Base-by-base conservation (phyloP, 2,329 filamentous ascomycete species). In the Fonsecaea monophora region DNA sequence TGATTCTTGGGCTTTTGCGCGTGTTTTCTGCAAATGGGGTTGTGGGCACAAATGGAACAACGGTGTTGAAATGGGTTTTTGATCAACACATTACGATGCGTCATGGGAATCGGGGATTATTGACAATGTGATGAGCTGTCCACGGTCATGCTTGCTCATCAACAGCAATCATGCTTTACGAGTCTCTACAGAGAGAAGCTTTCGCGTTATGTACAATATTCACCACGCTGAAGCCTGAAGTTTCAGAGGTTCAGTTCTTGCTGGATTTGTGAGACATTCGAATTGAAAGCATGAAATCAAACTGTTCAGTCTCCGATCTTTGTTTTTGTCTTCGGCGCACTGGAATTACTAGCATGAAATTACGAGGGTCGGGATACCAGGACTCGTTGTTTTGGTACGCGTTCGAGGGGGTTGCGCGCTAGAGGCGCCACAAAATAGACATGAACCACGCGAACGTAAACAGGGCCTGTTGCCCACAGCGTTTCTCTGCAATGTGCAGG, bases 51-150 rank as follows among this genome's bases (percentile, higher is more conserved):
- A 50, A 69, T 67, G 68, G 74, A 53, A 74, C 75, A 76, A 77
- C 77, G 77, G 79, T 76, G 79, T 77, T 78, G 75, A 77, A 37
- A 79, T 74, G 75, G 76, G 77, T 77, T 77, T 78, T 50, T 78
- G 58, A 32, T 61, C 62, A 71, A 69, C 68, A 69, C 66, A 61
- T 71, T 70, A 72, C 60, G 70, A 72, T 69, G 70, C 70, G 66
- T 70, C 68, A 70, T 66, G 68, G 68, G 63, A 66, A 67, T 62
- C 53, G 65, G 68, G 68, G 66, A 60, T 63, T 53, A 68, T 62
- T 60, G 58, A 57, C 32, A 66, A 68, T 65, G 64, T 62, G 60
- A 62, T 61, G 60, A 56, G 66, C 55, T 61, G 59, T 64, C 63
- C 60, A 53, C 45, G 58, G 57, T 58, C 53, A 64, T 66, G 53